Conservation (phyloP, 768 basidiomycete species). For the Gymnopilus junonius region DNA sequence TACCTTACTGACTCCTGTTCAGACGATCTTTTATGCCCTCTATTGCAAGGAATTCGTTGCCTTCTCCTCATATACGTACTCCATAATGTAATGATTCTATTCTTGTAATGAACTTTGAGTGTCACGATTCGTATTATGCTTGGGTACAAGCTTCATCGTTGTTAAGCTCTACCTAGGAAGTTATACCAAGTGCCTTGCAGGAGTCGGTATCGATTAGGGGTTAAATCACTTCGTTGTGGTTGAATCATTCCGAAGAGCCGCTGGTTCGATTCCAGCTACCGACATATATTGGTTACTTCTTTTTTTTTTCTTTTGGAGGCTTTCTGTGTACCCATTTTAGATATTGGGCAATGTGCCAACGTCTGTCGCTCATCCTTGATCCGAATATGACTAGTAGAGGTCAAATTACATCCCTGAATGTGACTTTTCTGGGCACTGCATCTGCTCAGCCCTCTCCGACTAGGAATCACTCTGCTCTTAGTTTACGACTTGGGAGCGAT, state of each 20-base stretch:
- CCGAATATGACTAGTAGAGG: constrained; percentile 5
- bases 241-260: constrained; percentile 32
- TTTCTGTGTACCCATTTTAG: too few species aligned
- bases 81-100: constrained; percentile 3
- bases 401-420: constrained; percentile 41
- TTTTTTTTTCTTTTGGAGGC: not conserved
- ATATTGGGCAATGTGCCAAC: not conserved
- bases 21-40: constrained; percentile 48
- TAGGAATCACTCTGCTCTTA: constrained; percentile 76
- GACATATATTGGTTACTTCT: constrained; percentile 15
- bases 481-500: constrained; percentile 66
- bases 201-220: constrained; percentile 37
- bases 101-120: not conserved
- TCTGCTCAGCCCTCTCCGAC: constrained; percentile 83
- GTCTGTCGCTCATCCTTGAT: not conserved
- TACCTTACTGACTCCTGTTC: not conserved
- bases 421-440: constrained; percentile 83
- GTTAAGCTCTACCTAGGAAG: too few species aligned
- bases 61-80: not conserved
- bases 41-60: constrained; percentile 25
- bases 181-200: not conserved
- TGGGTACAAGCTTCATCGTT: not conserved
- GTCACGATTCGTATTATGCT: too few species aligned
- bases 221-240: constrained; percentile 42
- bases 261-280: constrained; percentile 38